These are phyloP conservation scores for Quercus tomentella DNA, from an alignment of 331 rosid species.

Conservation along the genomic window DNA sequence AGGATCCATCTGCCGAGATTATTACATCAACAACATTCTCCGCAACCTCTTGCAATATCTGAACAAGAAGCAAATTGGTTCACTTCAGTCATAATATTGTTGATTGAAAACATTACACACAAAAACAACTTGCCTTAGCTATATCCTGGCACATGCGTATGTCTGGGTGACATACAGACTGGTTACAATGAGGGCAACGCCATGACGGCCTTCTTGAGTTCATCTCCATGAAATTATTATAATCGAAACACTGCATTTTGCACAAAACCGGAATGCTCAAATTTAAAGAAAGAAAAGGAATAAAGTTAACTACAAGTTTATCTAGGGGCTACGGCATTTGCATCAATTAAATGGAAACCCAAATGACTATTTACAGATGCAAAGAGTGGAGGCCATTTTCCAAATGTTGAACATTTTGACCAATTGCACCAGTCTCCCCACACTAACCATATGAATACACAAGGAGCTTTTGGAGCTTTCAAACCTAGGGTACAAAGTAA, in stretches of 20 bases:
- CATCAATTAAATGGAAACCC: neutral
- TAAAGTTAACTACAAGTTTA: neutral
- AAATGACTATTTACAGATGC: neutral
- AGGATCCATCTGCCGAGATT: conserved; percentile 2
- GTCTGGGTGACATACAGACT: neutral
- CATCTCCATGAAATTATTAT: neutral
- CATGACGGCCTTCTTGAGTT: neutral
- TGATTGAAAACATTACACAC: neutral
- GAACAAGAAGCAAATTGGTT: neutral
- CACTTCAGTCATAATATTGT: neutral
- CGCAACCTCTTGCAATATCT: neutral
- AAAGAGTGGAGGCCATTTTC: neutral
- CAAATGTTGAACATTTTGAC: neutral
- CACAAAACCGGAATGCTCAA: neutral
- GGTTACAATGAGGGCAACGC: neutral
- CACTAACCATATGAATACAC: neutral
- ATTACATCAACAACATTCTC: neutral
- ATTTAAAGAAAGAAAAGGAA: neutral
- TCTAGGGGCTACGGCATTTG: neutral
- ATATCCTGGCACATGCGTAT: neutral
- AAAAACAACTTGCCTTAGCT: conserved; percentile 1
- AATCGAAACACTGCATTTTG: conserved; percentile 1
- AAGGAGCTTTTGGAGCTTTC: neutral
- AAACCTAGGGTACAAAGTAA: neutral
- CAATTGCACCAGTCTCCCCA: neutral